Evolutionary conservation across 805 yeast genomes (phyloP).

Genomic region (Kuraishia capsulata): DNA sequence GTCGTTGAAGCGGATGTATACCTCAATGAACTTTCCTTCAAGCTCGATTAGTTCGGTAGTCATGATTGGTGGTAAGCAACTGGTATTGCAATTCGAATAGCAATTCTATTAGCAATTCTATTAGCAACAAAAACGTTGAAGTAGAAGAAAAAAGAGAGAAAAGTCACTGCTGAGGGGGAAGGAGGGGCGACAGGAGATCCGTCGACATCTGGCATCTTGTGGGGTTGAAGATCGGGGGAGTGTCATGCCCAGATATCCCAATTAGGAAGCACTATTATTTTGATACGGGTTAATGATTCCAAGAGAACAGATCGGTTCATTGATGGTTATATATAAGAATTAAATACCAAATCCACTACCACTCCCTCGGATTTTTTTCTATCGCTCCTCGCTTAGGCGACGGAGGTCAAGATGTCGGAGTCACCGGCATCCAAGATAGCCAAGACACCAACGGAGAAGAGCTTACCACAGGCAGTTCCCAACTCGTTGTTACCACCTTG

Average conservation of each 20-base stretch:
- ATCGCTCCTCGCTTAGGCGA: no score
- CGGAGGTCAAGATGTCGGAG: slow-evolving; percentile 89
- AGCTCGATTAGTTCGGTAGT: background rate
- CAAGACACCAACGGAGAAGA: slow-evolving; percentile 98
- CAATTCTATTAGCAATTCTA: background rate
- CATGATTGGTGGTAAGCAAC: no score
- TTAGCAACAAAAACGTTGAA: background rate
- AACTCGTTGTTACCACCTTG: slow-evolving; percentile 99
- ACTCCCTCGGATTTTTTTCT: no score
- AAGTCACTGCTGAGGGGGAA: background rate
- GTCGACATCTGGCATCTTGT: no score
- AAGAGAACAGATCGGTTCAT: no score
- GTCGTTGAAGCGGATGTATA: slow-evolving; percentile 74
- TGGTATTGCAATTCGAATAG: no score
- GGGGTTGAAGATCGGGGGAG: no score
- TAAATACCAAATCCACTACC: no score
- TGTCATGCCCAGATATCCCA: no score
- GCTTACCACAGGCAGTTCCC: slow-evolving; percentile 99
- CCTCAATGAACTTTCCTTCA: slow-evolving; percentile 22
- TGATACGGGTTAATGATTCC: no score
- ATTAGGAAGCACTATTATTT: no score
- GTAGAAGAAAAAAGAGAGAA: background rate
- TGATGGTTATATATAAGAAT: no score
- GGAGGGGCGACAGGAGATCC: background rate
- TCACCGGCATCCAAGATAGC: slow-evolving; percentile 98